These are phyloP conservation scores for Hevea brasiliensis DNA, from an alignment of 345 rosid species.

Conservation along the genomic window DNA sequence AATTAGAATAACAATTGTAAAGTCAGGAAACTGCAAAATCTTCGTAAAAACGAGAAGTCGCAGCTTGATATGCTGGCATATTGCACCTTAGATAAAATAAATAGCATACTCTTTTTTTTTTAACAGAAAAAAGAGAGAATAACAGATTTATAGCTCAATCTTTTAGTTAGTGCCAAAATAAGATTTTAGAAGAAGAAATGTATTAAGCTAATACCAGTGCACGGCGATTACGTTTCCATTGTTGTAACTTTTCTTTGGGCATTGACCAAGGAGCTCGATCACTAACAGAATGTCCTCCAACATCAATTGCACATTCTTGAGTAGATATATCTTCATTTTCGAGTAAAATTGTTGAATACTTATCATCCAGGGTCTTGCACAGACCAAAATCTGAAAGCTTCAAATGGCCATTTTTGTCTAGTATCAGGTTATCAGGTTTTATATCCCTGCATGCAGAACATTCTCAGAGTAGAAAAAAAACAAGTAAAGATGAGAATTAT, in stretches of 20 bases:
- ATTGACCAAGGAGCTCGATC: conserved; percentile 72
- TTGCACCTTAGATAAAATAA: neutral
- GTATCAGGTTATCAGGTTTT: conserved; percentile 93
- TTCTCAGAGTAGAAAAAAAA: conserved; percentile 24
- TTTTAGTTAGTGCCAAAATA: neutral
- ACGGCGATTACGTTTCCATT: conserved; percentile 95
- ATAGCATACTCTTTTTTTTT: neutral
- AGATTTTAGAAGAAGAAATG: conserved; percentile 6
- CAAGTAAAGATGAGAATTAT: neutral
- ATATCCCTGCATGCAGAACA: conserved; percentile 70
- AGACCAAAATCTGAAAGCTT: conserved; percentile 99
- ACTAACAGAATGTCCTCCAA: conserved; percentile 39
- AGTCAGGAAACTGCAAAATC: neutral
- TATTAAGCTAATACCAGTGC: conserved; percentile 63
- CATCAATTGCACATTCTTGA: conserved; percentile 48
- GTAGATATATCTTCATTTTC: conserved; percentile 66
- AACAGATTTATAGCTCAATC: too few species aligned
- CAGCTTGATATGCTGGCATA: conserved; percentile 3
- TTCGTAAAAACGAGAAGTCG: conserved; percentile 2
- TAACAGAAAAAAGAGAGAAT: too few species aligned
- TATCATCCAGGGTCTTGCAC: conserved; percentile 94
- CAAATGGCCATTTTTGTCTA: conserved; percentile 91
- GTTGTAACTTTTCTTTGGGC: conserved; percentile 75
- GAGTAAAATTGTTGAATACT: conserved; percentile 74
- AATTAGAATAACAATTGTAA: conserved; percentile 4